Conservation (phyloP, 225 moss, liverwort and hornwort genomes). For the Sphagnum tenellum region DNA sequence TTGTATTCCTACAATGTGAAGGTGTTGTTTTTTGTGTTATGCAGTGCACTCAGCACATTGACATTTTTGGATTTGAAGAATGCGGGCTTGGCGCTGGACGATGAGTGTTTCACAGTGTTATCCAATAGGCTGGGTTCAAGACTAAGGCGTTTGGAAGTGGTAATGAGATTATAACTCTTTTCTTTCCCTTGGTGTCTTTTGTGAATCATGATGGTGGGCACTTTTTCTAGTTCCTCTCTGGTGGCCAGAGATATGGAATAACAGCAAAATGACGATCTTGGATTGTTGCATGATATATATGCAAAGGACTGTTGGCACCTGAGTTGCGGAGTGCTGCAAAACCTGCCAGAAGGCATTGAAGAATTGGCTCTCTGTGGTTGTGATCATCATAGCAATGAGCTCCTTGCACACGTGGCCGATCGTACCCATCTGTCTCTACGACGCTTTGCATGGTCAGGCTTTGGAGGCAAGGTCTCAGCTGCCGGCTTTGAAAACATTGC, state of each 20-base stretch:
- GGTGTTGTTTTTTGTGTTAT: neutral
- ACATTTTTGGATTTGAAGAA: slow-evolving; percentile 55
- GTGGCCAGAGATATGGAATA: too few species aligned
- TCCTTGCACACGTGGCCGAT: slow-evolving; percentile 41
- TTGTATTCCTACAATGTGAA: neutral
- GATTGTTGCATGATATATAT: neutral
- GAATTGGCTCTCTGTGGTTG: slow-evolving; percentile 66
- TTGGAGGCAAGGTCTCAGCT: slow-evolving; percentile 44
- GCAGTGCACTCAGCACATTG: slow-evolving; percentile 35
- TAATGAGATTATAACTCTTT: slow-evolving; percentile 1
- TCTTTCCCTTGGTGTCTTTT: neutral
- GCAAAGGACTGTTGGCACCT: slow-evolving; percentile 67
- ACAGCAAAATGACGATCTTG: too few species aligned
- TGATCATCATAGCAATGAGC: slow-evolving; percentile 52
- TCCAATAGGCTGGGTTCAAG: slow-evolving; percentile 34
- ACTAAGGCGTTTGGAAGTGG: slow-evolving; percentile 50
- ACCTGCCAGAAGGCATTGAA: slow-evolving; percentile 49
- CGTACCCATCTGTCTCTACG: slow-evolving; percentile 35
- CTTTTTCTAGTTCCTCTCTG: neutral
- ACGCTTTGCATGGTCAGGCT: slow-evolving; percentile 79
- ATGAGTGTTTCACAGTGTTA: slow-evolving; percentile 34
- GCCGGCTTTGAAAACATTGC: slow-evolving; percentile 42
- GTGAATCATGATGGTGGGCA: neutral
- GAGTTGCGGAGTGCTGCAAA: slow-evolving; percentile 27
- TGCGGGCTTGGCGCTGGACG: slow-evolving; percentile 43